phyloP scores from a whole-genome alignment of 1,284 basidiomycete genomes.

The Cronartium quercuum region DNA sequence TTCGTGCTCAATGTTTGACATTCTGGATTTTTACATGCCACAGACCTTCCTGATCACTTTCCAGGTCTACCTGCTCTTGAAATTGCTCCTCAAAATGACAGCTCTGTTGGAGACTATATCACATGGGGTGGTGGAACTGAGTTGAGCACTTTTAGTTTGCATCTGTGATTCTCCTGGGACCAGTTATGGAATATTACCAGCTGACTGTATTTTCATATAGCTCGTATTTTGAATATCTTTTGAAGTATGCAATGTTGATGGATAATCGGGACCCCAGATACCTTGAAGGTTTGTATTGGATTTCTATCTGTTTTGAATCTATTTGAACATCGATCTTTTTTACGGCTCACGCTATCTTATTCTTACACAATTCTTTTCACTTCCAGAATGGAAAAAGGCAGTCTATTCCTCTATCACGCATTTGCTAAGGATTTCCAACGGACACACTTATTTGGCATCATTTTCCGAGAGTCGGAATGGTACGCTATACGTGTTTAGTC shows the following conservation, averaged over 20 bases:
- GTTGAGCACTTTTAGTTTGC: not conserved
- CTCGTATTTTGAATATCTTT: constrained; percentile 35
- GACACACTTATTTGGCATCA: constrained; percentile 13
- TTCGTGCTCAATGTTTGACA: not conserved
- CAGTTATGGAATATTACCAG: not conserved
- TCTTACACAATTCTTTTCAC: not conserved
- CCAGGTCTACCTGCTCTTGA: constrained; percentile 18
- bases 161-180: not conserved
- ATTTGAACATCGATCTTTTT: not conserved
- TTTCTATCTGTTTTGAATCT: not conserved
- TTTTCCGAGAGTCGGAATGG: not conserved
- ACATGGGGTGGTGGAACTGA: constrained; percentile 34
- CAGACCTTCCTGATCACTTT: constrained; percentile 8
- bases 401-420: constrained; percentile 25
- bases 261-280: constrained; percentile 12
- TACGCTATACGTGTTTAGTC: constrained; percentile 1
- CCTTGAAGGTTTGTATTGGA: not conserved
- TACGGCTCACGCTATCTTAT: not conserved
- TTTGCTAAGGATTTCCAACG: constrained; percentile 8
- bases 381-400: constrained; percentile 21
- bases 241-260: constrained; percentile 36
- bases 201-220: not conserved
- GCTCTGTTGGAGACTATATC: constrained; percentile 1
- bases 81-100: constrained; percentile 17
- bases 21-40: not conserved